Base-by-base conservation (phyloP, 2,329 filamentous ascomycete species). In the Ceratocystis eucalypticola region DNA sequence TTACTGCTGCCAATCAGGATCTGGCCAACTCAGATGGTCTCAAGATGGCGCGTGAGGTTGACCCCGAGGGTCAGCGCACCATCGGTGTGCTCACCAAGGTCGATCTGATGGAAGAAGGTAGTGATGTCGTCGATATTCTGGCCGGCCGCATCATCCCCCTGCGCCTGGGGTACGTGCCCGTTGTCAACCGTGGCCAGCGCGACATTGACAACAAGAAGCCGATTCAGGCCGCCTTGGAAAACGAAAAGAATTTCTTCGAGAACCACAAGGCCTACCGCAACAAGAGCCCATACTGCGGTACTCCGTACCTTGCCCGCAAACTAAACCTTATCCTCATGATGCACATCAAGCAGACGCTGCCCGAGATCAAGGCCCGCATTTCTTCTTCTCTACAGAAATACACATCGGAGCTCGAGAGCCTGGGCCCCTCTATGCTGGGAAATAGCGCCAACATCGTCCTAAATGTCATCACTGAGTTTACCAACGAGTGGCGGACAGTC, bases 301-400 rank as follows among this genome's bases (percentile, higher is more conserved):
- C 94, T 2, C 94, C 94, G 3, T 99, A 99, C 74, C 81, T 99
- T 68, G 94, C 94, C 3, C 87, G 93, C 71, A 99, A 99, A 79
- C 84, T 99, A 68, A 99, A 99, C 78, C 82, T 99, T 73, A 97
- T 99, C 74, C 83, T 99, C 71, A 97, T 99, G 93, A 99, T 99
- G 94, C 94, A 99, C 80, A 99, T 99, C 81, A 99, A 99, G 79
- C 93, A 99, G 80, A 99, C 94, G 1, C 84, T 99, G 15, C 94
- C 94, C 50, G 94, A 99, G 74, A 99, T 99, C 81, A 99, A 99
- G 80, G 91, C 89, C 15, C 88, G 95, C 70, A 99, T 99, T 72
- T 84, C 89, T n/a, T 88, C 89, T 71, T 96, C 93, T 15, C 80
- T 99, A 68, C 88, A 92, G 74, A 99, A 99, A 75, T 99, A 99